A percentile compares a stretch with the other conserved stretches of the same genome.
Evolutionary conservation across 768 basidiomycete genomes (phyloP).

Genomic region (Tricholoma bakamatsutake): DNA sequence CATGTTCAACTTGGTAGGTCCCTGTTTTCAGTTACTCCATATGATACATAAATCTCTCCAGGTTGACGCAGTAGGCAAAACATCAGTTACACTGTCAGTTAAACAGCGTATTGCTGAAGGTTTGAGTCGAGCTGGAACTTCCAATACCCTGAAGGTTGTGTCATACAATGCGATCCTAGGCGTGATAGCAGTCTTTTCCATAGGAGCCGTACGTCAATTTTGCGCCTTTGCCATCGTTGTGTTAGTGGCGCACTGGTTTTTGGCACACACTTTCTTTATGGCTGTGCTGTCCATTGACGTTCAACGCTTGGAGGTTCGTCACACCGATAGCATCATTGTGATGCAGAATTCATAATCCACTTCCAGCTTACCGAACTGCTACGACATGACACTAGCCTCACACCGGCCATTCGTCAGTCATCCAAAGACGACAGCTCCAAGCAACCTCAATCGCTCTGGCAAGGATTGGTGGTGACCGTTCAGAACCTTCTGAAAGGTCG

Average conservation of each 20-base stretch:
- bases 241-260: constrained; percentile 94
- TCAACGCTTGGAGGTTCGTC: constrained; percentile 76
- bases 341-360: constrained; percentile 7
- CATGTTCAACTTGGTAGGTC: constrained; percentile 86
- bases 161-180: constrained; percentile 80
- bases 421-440: constrained; percentile 25
- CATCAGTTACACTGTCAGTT: constrained; percentile 80
- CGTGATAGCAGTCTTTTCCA: constrained; percentile 65
- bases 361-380: constrained; percentile 79
- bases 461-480: constrained; percentile 32
- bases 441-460: constrained; percentile 38
- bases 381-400: constrained; percentile 57
- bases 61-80: constrained; percentile 83
- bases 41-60: constrained; percentile 27
- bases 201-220: constrained; percentile 85
- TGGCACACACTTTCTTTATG: constrained; percentile 93
- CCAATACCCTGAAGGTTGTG: constrained; percentile 88
- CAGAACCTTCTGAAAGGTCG: constrained; percentile 56
- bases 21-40: background rate
- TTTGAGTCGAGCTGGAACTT: constrained; percentile 82
- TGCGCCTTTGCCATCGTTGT: constrained; percentile 93
- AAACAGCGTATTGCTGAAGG: constrained; percentile 91
- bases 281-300: constrained; percentile 95
- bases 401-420: constrained; percentile 33
- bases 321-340: background rate